These are phyloP conservation scores for Auriscalpium microsporum DNA, from an alignment of 768 basidiomycete genomes.

Conservation along the genomic window DNA sequence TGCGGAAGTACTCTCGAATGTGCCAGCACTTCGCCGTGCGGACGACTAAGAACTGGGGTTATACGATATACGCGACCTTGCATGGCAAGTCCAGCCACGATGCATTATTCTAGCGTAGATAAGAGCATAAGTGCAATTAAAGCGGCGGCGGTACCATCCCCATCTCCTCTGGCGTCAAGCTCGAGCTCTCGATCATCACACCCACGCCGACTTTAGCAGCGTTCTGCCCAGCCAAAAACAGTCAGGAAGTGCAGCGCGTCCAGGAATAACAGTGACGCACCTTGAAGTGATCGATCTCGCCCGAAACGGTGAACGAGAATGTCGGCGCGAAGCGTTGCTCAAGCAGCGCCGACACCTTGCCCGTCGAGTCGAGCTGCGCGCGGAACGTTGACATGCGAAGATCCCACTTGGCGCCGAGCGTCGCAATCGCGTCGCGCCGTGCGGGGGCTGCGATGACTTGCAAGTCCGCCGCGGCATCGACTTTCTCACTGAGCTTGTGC, in stretches of 20 bases:
- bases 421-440: constrained; percentile 86
- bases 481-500: constrained; percentile 91
- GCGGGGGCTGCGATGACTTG: constrained; percentile 70
- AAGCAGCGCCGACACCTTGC: constrained; percentile 89
- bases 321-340: constrained; percentile 95
- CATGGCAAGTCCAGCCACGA: not conserved
- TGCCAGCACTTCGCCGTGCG: no score
- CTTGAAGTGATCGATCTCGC: constrained; percentile 99
- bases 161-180: constrained; percentile 80
- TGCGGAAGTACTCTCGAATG: no score
- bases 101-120: constrained; percentile 16
- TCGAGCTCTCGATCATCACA: constrained; percentile 92
- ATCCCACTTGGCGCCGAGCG: constrained; percentile 94
- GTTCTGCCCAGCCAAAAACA: constrained; percentile 43
- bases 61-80: not conserved
- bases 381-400: constrained; percentile 90
- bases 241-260: not conserved
- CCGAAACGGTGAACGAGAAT: constrained; percentile 89
- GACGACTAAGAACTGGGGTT: not conserved
- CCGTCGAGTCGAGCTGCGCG: constrained; percentile 89
- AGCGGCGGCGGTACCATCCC: constrained; percentile 23
- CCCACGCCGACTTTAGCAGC: constrained; percentile 92
- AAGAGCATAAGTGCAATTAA: constrained; percentile 6
- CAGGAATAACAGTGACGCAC: constrained; percentile 30
- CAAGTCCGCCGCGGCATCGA: constrained; percentile 95